Evolutionary conservation across 1,139 yeast genomes (phyloP).

Genomic region (Zygotorulaspora mrakii): DNA sequence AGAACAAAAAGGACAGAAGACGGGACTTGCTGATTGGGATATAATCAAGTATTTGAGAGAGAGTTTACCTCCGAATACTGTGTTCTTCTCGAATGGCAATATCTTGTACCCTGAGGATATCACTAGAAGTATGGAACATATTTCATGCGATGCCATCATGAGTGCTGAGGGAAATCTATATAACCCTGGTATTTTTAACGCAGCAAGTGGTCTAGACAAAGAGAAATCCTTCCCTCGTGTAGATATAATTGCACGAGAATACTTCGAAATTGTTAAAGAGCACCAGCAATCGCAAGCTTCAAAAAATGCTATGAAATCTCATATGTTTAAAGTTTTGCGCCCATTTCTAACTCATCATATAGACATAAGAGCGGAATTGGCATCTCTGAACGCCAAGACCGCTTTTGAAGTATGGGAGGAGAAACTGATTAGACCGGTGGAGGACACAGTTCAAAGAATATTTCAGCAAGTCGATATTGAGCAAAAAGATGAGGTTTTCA

Average conservation of each 20-base stretch:
- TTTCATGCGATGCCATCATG: constrained; percentile 89
- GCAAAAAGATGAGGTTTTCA: constrained; percentile 47
- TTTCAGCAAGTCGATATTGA: constrained; percentile 43
- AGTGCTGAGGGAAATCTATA: constrained; percentile 93
- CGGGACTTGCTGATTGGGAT: constrained; percentile 95
- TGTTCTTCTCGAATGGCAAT: constrained; percentile 91
- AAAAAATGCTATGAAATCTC: constrained; percentile 82
- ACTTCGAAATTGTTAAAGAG: constrained; percentile 73
- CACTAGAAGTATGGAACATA: constrained; percentile 56
- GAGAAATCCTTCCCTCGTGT: constrained; percentile 81
- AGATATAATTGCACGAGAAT: constrained; percentile 77
- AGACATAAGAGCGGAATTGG: constrained; percentile 72
- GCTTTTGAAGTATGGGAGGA: constrained; percentile 60
- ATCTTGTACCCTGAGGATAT: constrained; percentile 80
- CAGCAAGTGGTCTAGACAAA: constrained; percentile 38
- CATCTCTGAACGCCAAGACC: constrained; percentile 45
- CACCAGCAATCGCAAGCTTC: constrained; percentile 68
- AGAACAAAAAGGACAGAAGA: constrained; percentile 94
- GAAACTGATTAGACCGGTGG: constrained; percentile 61
- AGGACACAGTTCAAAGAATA: constrained; percentile 56
- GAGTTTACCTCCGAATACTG: constrained; percentile 76
- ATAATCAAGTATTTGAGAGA: constrained; percentile 70
- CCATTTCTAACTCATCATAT: constrained; percentile 72
- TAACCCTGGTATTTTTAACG: constrained; percentile 82
- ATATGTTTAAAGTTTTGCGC: constrained; percentile 79